These are phyloP conservation scores for Gracilaria gracilis DNA, from an alignment of 23 red algal genomes.

Conservation along the genomic window DNA sequence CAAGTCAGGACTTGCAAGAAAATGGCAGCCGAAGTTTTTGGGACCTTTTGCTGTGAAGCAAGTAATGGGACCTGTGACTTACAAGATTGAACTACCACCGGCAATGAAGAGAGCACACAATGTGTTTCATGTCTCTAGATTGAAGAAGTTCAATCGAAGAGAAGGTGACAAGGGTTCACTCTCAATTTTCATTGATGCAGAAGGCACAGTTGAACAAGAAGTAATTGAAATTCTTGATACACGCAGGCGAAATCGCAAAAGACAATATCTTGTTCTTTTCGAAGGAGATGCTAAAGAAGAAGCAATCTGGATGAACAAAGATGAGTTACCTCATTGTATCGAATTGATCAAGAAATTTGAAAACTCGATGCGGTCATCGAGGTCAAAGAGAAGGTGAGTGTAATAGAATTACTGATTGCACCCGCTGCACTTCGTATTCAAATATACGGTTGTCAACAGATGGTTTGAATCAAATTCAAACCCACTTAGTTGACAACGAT, in stretches of 20 bases:
- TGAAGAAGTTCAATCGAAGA: neutral
- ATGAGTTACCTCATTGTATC: neutral
- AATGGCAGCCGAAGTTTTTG: constrained; percentile 41
- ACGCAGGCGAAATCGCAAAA: constrained; percentile 3
- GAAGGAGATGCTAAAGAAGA: constrained; percentile 5
- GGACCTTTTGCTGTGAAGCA: constrained; percentile 18
- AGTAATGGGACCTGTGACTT: constrained; percentile 27
- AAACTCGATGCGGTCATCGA: constrained; percentile 14
- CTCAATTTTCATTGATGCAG: constrained; percentile 34
- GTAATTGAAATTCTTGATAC: constrained; percentile 21
- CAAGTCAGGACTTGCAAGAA: neutral
- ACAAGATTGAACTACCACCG: constrained; percentile 47
- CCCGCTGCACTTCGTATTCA: neutral
- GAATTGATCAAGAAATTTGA: constrained; percentile 24
- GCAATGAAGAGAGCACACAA: constrained; percentile 44
- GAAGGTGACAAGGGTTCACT: neutral
- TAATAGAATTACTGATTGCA: neutral
- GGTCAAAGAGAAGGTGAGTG: constrained; percentile 11
- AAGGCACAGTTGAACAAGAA: constrained; percentile 36
- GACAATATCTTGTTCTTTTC: constrained; percentile 44
- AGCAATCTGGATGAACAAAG: constrained; percentile 55
- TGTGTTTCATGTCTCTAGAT: constrained; percentile 37
- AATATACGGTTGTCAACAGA: neutral
- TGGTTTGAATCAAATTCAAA: neutral
- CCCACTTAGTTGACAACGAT: neutral